These are phyloP conservation scores for Aureobasidium sp. DNA, from an alignment of 2,329 filamentous ascomycete genomes.

Conservation along the genomic window DNA sequence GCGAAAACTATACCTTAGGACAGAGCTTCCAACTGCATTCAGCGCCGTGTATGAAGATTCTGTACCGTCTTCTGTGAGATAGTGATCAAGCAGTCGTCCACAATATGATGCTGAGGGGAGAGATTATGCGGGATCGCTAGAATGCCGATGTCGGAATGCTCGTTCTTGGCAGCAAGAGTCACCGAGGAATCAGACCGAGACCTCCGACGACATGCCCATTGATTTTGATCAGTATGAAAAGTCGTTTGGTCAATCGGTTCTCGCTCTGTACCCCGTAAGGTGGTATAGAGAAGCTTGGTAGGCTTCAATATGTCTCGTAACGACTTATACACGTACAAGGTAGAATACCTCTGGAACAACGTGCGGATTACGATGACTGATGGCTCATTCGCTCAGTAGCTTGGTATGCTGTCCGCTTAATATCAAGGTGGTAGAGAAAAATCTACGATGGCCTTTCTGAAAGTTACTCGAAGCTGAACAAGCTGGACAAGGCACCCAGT, in stretches of 20 bases:
- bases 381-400: constrained; percentile 40
- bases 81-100: too few species aligned
- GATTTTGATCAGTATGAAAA: background rate
- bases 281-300: too few species aligned
- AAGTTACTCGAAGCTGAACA: constrained; percentile 78
- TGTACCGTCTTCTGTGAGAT: background rate
- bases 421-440: constrained; percentile 69
- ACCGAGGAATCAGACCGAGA: background rate
- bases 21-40: background rate
- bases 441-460: constrained; percentile 51
- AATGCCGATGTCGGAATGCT: background rate
- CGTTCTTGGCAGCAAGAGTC: background rate
- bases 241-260: background rate
- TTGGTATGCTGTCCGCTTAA: constrained; percentile 92
- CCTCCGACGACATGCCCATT: background rate
- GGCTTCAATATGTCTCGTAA: background rate
- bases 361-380: background rate
- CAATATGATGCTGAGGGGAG: background rate
- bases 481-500: constrained; percentile 81
- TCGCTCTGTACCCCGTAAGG: background rate
- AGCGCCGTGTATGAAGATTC: too few species aligned
- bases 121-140: background rate
- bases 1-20: too few species aligned
- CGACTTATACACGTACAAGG: background rate
- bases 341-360: background rate